phyloP scores from a whole-genome alignment of 495 filamentous ascomycete genomes.

The Chaetomidium leptoderma region DNA sequence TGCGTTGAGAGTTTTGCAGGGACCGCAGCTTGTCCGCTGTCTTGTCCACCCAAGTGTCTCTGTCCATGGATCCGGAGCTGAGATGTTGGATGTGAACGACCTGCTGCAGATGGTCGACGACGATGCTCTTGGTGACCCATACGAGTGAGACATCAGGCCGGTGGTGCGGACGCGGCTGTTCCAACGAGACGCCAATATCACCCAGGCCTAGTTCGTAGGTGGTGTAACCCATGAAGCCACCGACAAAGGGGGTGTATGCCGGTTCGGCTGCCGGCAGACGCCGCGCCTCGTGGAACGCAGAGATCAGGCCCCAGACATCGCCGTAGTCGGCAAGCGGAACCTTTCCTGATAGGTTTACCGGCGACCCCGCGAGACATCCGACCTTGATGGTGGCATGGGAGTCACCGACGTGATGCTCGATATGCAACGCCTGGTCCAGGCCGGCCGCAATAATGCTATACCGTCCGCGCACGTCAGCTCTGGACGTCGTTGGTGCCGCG shows the following conservation, averaged over 20 bases:
- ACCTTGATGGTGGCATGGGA: conserved; percentile 33
- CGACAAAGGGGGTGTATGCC: conserved; percentile 63
- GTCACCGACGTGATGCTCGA: conserved; percentile 52
- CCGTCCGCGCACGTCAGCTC: conserved; percentile 50
- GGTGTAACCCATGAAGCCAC: conserved; percentile 84
- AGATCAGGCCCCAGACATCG: conserved; percentile 54
- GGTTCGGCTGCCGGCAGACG: conserved; percentile 29
- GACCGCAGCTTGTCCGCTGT: conserved; percentile 31
- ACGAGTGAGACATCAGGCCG: conserved; percentile 70
- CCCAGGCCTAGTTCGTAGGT: conserved; percentile 81
- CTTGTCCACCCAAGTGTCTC: conserved; percentile 34
- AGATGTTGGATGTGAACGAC: conserved; percentile 64
- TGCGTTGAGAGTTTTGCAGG: conserved; percentile 15
- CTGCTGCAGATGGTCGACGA: conserved; percentile 66
- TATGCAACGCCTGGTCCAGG: conserved; percentile 45
- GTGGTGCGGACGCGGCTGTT: conserved; percentile 34
- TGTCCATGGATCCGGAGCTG: conserved; percentile 31
- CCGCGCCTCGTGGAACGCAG: conserved; percentile 53
- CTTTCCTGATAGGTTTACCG: conserved; percentile 20
- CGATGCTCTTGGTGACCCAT: conserved; percentile 74
- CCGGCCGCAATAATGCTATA: conserved; percentile 66
- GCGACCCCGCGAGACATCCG: conserved; percentile 1
- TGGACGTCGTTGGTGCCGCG: conserved; percentile 32
- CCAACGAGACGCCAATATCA: conserved; percentile 48
- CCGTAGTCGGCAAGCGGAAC: conserved; percentile 34